Percentiles rank a stretch among this genome's conserved stretches.
Conservation (phyloP, 1,139 yeast species). For the Diutina mesorugosa region DNA sequence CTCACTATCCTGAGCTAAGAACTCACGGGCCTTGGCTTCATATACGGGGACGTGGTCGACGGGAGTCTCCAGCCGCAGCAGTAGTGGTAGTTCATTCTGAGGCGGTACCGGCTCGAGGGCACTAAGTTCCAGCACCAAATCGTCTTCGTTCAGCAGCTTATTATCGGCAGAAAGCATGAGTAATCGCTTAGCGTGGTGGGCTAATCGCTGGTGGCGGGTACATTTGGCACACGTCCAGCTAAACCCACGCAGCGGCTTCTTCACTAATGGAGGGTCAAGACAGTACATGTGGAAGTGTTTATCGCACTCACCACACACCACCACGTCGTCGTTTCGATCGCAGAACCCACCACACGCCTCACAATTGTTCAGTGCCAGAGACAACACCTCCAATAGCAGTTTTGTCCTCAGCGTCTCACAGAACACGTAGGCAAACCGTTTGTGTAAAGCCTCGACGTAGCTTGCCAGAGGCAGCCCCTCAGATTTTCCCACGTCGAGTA, state of each 20-base stretch:
- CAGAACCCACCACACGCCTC: slow-evolving; percentile 80
- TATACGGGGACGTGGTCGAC: slow-evolving; percentile 33
- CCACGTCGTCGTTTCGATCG: slow-evolving; percentile 21
- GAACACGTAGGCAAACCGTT: slow-evolving; percentile 62
- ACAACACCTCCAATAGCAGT: slow-evolving; percentile 35
- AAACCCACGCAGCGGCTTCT: slow-evolving; percentile 78
- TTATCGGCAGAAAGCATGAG: slow-evolving; percentile 33
- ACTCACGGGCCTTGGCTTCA: slow-evolving; percentile 46
- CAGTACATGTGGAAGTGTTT: slow-evolving; percentile 70
- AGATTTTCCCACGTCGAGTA: slow-evolving; percentile 34
- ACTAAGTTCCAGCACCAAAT: slow-evolving; percentile 12
- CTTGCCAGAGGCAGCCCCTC: slow-evolving; percentile 41
- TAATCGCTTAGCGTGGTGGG: slow-evolving; percentile 20
- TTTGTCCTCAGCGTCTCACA: slow-evolving; percentile 62
- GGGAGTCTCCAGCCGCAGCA: background rate
- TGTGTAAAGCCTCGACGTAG: slow-evolving; percentile 49
- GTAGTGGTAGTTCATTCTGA: background rate
- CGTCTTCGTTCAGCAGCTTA: slow-evolving; percentile 25
- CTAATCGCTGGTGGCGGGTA: slow-evolving; percentile 34
- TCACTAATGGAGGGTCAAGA: slow-evolving; percentile 70
- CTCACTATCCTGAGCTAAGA: slow-evolving; percentile 30
- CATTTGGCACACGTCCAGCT: slow-evolving; percentile 91
- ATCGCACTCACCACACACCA: slow-evolving; percentile 72
- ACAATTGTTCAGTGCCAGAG: slow-evolving; percentile 29
- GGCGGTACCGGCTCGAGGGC: slow-evolving; percentile 2